Evolutionary conservation across 345 rosid genomes (phyloP).

Genomic region (Noccaea caerulescens): DNA sequence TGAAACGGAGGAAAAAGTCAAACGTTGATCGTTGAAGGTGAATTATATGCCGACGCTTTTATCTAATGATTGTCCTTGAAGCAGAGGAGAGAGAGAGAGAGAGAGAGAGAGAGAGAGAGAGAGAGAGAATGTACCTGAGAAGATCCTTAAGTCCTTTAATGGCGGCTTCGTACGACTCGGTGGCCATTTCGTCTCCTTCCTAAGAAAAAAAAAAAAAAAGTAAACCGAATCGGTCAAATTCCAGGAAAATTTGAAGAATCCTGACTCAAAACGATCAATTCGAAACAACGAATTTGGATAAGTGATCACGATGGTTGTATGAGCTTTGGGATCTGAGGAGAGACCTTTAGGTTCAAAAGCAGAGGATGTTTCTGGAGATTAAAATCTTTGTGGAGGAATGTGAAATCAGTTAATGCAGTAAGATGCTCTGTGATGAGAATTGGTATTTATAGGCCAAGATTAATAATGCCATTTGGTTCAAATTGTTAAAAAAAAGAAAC

Average conservation of each 20-base stretch:
- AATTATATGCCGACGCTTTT: conserved; percentile 14
- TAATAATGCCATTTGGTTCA: conserved; percentile 2
- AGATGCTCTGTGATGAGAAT: background rate
- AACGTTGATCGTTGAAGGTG: background rate
- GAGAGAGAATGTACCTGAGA: conserved; percentile 59
- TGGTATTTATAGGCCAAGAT: conserved; percentile 34
- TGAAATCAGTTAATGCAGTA: conserved; percentile 32
- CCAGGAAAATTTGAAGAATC: background rate
- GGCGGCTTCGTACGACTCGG: conserved; percentile 70
- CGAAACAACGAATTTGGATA: background rate
- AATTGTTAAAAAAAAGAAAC: background rate
- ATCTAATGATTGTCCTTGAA: conserved; percentile 9
- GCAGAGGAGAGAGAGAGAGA: conserved; percentile 16
- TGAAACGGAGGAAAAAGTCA: background rate
- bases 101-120: background rate
- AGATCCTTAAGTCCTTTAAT: conserved; percentile 76
- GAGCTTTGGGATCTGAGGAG: conserved; percentile 8
- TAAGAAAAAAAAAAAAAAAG: background rate
- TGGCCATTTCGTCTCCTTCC: conserved; percentile 62
- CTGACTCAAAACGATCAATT: background rate
- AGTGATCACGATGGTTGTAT: background rate
- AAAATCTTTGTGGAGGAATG: conserved; percentile 22
- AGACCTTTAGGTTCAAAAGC: conserved; percentile 32
- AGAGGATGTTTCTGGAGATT: conserved; percentile 13
- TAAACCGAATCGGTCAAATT: background rate